Evolutionary conservation across 352 stramenopile species (phyloP).

Genomic region (Phytophthora ramorum): DNA sequence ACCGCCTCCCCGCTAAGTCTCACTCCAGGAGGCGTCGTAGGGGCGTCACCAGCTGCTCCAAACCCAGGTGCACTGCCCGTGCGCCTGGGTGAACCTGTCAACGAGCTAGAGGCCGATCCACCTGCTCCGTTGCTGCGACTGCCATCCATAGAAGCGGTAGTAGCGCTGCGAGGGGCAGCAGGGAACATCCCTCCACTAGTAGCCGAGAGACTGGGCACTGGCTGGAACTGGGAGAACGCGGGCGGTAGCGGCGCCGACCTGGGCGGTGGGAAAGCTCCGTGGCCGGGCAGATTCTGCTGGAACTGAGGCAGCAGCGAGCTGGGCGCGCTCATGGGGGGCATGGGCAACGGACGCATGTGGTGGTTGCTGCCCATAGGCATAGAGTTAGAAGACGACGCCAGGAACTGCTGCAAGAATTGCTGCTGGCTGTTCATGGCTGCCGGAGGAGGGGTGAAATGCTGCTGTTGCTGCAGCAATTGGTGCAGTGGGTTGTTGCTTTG

Average conservation of each 20-base stretch:
- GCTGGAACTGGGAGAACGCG: conserved; percentile 47
- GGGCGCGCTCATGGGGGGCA: conserved; percentile 43
- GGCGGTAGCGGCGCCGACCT: conserved; percentile 31
- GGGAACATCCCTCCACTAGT: conserved; percentile 41
- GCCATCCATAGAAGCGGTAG: conserved; percentile 41
- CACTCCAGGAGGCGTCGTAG: conserved; percentile 48
- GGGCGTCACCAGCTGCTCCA: conserved; percentile 14
- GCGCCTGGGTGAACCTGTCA: conserved; percentile 50
- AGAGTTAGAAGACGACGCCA: conserved; percentile 42
- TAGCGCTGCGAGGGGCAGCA: conserved; percentile 46
- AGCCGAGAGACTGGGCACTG: conserved; percentile 43
- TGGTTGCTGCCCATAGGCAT: conserved; percentile 28
- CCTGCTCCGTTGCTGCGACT: conserved; percentile 46
- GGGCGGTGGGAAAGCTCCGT: conserved; percentile 37
- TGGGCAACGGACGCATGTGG: conserved; percentile 36
- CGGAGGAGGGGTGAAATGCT: conserved; percentile 34
- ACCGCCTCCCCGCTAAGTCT: conserved; percentile 56
- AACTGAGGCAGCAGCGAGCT: conserved; percentile 38
- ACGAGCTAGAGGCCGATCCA: conserved; percentile 47
- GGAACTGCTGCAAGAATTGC: conserved; percentile 69
- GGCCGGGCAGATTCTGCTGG: conserved; percentile 32
- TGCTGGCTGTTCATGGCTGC: conserved; percentile 44
- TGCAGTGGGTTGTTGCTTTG: conserved; percentile 71
- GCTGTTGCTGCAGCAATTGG: conserved; percentile 67
- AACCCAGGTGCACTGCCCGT: conserved; percentile 32